Evolutionary conservation across 2,329 filamentous ascomycete species (phyloP), one percentile per base, ranked within the genome.

Genomic region (Ophiostoma ips): DNA sequence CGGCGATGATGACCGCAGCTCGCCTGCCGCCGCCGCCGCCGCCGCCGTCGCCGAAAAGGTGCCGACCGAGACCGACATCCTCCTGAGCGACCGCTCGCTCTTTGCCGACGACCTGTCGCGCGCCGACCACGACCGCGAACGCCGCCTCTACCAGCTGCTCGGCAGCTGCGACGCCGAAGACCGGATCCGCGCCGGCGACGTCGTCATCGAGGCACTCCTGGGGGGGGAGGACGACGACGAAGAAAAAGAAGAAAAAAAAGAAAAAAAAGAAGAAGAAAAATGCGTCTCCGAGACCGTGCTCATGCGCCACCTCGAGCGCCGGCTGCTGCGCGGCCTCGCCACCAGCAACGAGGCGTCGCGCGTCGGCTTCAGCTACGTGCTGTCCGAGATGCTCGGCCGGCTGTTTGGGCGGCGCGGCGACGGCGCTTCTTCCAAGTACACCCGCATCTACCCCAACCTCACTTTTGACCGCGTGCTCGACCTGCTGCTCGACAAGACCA

Each of bases 281-380:
- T 16, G 6, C 11, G 73, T 72, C 3, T 55, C 70, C 3, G 76
- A 81, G 60, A 58, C 66, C 1, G 72, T 76, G 2, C 66, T 83
- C 13, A 63, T 71, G 56, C 68, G 76, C 52, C 79, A 83, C 57
- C 66, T 83, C 30, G 75, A 79, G 55, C 76, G 77, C 61, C 75
- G 84, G 24, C 71, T 98, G 35, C 87, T 95, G 63, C 80, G 86
- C 50, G 92, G 92, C 37, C 78, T 96, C 16, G 88, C 89, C 54
- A 95, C 88, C 63, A 83, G 87, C 50, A 81, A 87, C 51, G 95
- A 95, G 68, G 87, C 86, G 12, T 87, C 90, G 16, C 77, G 92
- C 24, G 69, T 92, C 47, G 92, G 92, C 3, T 95, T 94, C 63
- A 94, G 87, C 49, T 73, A 95, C 50, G 90, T 90, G 0, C 69